Base-by-base conservation (phyloP, 352 stramenopile species). In the Phytopythium boreale region DNA sequence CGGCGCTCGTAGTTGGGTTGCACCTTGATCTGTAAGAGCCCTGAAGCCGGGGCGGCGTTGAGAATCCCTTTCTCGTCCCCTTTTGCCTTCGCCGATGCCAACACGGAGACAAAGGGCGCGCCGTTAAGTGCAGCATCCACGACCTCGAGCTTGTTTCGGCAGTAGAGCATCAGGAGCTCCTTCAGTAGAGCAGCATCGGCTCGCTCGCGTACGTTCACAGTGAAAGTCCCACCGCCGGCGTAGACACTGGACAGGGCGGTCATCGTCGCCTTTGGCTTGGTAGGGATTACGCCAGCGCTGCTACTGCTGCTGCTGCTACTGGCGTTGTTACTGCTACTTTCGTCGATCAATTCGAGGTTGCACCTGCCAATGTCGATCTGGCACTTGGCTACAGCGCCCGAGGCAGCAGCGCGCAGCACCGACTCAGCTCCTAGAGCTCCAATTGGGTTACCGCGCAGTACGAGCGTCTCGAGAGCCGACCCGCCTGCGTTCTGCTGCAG, bases 401-500 rank as follows among this genome's bases (percentile, higher is more conserved):
- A 81, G 1, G 79, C 71, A 11, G 89, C 71, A 1, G 78, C 67
- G 0, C 82, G 79, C 44, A 92, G 50, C 36, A 93, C 72, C 9
- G 82, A 76, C 61, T 91, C 82, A 10, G 74, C 76, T 26, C 82
- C 82, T 4, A 89, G 67, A 1, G 66, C 75, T 0, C 82, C 85
- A 15, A 93, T 87, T 26, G 85, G 82, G 56, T 93, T 93, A 2
- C 79, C 79, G n/a, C 81, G 76, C 11, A 89, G 62, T 0, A 86
- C 66, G 2, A 93, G 73, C 26, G 58, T 75, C 59, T 87, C 73
- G 1, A 92, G 70, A 6, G 62, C 71, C 4, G 61, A 64, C 4
- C 52, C 52, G 34, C 17, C 31, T 3, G 55, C 22, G 51, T 92
- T 92, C 44, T 88, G 74, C 39, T 89, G 80, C 0, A 91, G 60